Base-by-base conservation (phyloP, 768 basidiomycete species). In the Tulasnella sp. region DNA sequence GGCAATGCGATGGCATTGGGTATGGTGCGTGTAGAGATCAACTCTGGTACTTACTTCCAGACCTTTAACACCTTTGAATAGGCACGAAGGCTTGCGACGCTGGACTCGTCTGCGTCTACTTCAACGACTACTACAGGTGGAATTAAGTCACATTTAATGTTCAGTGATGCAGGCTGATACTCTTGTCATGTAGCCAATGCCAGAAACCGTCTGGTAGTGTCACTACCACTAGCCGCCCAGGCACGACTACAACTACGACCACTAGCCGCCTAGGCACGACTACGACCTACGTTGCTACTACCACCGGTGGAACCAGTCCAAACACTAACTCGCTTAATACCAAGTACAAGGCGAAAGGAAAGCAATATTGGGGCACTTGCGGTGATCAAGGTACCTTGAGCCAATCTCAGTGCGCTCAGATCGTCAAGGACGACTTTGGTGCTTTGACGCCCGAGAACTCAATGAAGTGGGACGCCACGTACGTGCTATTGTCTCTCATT, bases 401-500 rank as follows among this genome's bases (percentile, higher is more conserved):
- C 17, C 41, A 42, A 9, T 7, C 67, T 29, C 44, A 47, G 72
- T 73, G 72, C 71, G 62, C 73, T 12, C 41, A 22, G 35, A 59
- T 75, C 47, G 34, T 75, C 47, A 35, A 65, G 64, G 62, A 34
- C 29, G 75, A 75, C 14, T 75, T 75, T 52, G 71, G 64, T 42
- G 42, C 47, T 19, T 26, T 75, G 19, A 75, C 75, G 11, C 75
- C 75, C 66, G 75, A 75, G 42, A 75, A 75, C 44, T 52, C 32
- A 19, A 73, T 69, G 72, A 71, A 73, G 22, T 70, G 37, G 34
- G 32, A 70, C 37, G 44, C 65, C 29, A 42, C 41, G 44, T 52
- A n/a, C 37, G 67, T 42, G 16, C 40, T 40, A 7, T 7, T 73
- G 32, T 35, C 63, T 39, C 34, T n/a, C 34, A 16, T 40, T 40